phyloP scores from a whole-genome alignment of 129 eudicot genomes.

The Calendula officinalis region DNA sequence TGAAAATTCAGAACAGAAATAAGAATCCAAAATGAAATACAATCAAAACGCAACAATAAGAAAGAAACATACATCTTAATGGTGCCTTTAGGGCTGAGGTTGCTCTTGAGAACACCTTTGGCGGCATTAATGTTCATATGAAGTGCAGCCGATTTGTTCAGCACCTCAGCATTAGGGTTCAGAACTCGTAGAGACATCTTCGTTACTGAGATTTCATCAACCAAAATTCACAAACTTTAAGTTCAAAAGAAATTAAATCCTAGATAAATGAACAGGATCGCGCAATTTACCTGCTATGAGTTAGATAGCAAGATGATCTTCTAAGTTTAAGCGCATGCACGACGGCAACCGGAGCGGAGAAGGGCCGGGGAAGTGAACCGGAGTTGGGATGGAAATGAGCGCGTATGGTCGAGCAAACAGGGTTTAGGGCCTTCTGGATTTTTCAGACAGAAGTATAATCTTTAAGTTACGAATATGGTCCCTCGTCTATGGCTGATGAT shows the following conservation, averaged over 20 bases:
- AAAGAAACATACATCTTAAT: slow-evolving; percentile 58
- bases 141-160: slow-evolving; percentile 94
- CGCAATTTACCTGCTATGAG: background rate
- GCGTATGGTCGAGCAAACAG: slow-evolving; percentile 1
- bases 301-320: background rate
- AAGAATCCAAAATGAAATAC: background rate
- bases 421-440: slow-evolving; percentile 22
- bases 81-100: slow-evolving; percentile 97
- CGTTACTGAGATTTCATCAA: slow-evolving; percentile 8
- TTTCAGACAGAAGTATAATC: background rate
- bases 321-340: background rate
- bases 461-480: too few relatives aligned
- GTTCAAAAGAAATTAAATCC: background rate
- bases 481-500: too few relatives aligned
- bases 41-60: background rate
- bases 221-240: background rate
- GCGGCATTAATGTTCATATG: slow-evolving; percentile 94
- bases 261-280: slow-evolving; percentile 1
- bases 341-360: slow-evolving; percentile 5
- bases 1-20: background rate
- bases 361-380: background rate
- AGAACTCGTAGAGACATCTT: slow-evolving; percentile 72
- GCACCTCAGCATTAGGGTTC: slow-evolving; percentile 93
- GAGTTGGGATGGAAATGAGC: background rate
- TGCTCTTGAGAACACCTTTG: slow-evolving; percentile 89